Conservation (phyloP, 345 rosid species). For the Camelina laxa region DNA sequence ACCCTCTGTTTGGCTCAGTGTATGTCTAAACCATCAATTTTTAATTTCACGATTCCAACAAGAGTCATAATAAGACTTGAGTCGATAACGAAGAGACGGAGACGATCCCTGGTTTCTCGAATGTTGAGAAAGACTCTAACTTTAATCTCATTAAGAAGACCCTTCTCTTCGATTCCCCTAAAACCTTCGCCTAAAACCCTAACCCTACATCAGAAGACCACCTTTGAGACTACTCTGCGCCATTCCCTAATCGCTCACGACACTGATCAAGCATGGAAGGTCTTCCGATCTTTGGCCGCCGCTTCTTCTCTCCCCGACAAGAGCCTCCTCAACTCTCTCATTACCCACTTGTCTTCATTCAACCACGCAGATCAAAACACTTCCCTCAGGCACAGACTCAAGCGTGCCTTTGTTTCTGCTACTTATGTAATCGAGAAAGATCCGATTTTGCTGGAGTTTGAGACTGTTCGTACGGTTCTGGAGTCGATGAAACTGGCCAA, state of each 20-base stretch:
- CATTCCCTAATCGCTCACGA: constrained; percentile 53
- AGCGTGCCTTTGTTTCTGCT: constrained; percentile 87
- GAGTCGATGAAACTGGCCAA: constrained; percentile 63
- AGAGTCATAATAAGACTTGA: neutral
- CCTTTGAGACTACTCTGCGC: constrained; percentile 59
- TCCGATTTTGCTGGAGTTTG: constrained; percentile 59
- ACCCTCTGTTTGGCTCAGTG: no score
- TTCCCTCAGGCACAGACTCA: constrained; percentile 58
- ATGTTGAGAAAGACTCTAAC: constrained; percentile 17
- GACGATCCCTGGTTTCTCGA: neutral
- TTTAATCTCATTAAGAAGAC: constrained; percentile 25
- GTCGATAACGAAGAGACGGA: neutral
- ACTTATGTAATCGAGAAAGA: constrained; percentile 69
- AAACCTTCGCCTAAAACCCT: constrained; percentile 45
- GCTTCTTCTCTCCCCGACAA: constrained; percentile 58
- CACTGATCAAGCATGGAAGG: constrained; percentile 79
- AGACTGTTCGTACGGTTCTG: constrained; percentile 57
- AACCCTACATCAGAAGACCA: constrained; percentile 48
- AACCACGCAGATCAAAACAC: constrained; percentile 29
- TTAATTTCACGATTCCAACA: neutral
- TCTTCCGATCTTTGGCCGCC: constrained; percentile 66
- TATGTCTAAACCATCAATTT: no score
- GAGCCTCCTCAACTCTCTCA: constrained; percentile 67
- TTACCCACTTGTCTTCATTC: constrained; percentile 55
- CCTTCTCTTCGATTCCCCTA: constrained; percentile 51